A percentile compares a stretch with the other conserved stretches of the same genome.
Evolutionary conservation across 345 rosid species (phyloP).

Genomic region (Punica granatum): DNA sequence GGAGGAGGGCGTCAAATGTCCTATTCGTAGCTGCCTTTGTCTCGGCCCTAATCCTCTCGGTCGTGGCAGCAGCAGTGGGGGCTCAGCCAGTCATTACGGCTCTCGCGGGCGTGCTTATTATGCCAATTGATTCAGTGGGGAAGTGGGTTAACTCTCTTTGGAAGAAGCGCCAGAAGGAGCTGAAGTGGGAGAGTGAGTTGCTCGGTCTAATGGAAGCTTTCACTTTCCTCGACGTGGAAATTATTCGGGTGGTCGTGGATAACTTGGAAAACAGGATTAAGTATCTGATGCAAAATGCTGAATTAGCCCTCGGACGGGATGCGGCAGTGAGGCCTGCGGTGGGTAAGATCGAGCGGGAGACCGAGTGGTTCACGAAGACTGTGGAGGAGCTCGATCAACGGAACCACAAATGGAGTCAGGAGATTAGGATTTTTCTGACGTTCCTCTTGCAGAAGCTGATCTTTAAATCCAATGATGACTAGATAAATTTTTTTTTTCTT

Average conservation of each 20-base stretch:
- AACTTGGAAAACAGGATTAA: conserved; percentile 47
- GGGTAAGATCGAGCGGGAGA: conserved; percentile 67
- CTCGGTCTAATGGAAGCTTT: conserved; percentile 28
- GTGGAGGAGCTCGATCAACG: conserved; percentile 53
- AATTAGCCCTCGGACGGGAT: conserved; percentile 49
- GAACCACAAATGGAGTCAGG: conserved; percentile 51
- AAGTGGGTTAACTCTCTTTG: conserved; percentile 70
- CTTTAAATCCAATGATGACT: conserved; percentile 17
- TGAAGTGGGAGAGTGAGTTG: conserved; percentile 43
- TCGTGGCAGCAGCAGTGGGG: conserved; percentile 77
- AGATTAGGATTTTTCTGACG: conserved; percentile 57
- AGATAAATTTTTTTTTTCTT: too few relatives aligned
- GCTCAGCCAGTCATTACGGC: conserved; percentile 66
- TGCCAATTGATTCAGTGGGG: conserved; percentile 63
- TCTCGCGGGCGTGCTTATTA: conserved; percentile 54
- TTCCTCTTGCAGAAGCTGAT: conserved; percentile 55
- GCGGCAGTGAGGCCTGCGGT: conserved; percentile 55
- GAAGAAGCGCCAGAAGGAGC: conserved; percentile 43
- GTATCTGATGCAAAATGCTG: conserved; percentile 40
- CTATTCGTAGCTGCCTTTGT: conserved; percentile 63
- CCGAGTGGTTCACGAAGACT: conserved; percentile 40
- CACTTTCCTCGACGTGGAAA: conserved; percentile 54
- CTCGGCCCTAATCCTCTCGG: conserved; percentile 66
- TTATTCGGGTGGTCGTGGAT: conserved; percentile 38
- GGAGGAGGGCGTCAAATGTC: conserved; percentile 74